Conservation (phyloP, 75 land plant species). For the Picea glauca region DNA sequence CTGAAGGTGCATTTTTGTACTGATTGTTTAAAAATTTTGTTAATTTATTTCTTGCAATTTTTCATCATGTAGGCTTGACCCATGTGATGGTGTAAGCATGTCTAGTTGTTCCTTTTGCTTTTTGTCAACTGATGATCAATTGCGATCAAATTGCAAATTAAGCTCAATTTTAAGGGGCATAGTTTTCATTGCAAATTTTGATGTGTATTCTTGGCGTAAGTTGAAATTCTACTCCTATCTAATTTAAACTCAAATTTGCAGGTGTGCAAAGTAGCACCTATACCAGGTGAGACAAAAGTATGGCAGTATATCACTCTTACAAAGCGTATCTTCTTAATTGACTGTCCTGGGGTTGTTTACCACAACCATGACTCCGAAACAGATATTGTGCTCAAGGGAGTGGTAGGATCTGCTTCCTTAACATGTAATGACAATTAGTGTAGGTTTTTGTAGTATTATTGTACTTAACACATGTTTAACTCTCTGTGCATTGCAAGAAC, state of each 20-base stretch:
- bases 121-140: too few relatives aligned
- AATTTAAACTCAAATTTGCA: conserved; percentile 18
- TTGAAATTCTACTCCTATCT: conserved; percentile 4
- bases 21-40: too few relatives aligned
- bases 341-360: conserved; percentile 99
- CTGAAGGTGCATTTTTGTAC: neutral
- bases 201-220: neutral
- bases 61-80: too few relatives aligned
- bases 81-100: too few relatives aligned
- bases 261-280: conserved; percentile 99
- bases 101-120: too few relatives aligned
- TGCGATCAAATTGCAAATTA: too few relatives aligned
- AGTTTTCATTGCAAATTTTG: too few relatives aligned
- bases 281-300: conserved; percentile 99
- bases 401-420: conserved; percentile 44
- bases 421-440: neutral
- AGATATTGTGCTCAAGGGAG: conserved; percentile 95
- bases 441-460: neutral
- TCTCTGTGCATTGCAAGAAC: neutral
- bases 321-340: conserved; percentile 89
- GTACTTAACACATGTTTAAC: neutral
- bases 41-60: too few relatives aligned
- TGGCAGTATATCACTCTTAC: conserved; percentile 99
- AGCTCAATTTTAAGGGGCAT: too few relatives aligned
- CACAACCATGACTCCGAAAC: conserved; percentile 86